Evolutionary conservation across 2,329 filamentous ascomycete genomes (phyloP), one percentile per base, ranked within the genome.

Genomic region (Xylaria polymorpha): DNA sequence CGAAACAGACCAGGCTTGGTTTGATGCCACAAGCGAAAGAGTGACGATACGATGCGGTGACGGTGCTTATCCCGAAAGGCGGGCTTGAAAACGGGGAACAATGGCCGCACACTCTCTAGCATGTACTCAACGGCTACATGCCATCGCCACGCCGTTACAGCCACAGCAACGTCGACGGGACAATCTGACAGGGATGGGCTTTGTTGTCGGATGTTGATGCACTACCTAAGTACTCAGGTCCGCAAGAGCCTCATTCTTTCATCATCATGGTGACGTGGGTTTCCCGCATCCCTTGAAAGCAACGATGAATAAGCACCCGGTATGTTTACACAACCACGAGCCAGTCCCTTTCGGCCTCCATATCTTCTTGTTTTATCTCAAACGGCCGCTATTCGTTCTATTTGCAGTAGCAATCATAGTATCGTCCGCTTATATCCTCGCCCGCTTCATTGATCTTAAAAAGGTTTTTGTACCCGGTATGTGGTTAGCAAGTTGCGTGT

Each of bases 191-290:
- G 56, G 29, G 51, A 25, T 25, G 62, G 10, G 22, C n/a, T 32
- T 59, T 46, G 12, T 55, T 48, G 41, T 29, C 51, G 43, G 43
- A 50, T 22, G 20, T 32, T 41, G 32, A 58, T 56, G n/a, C n/a
- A 29, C 37, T 58, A 7, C 6, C n/a, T 2, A 25, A 7, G n/a
- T 50, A 29, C 53, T 39, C n/a, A 39, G 43, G 50, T 59, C 15
- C 25, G n/a, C 29, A 58, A 68, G 67, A 69, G 67, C 67, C 66
- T 61, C 62, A 63, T 48, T 57, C 22, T 39, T 64, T 51, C 41
- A 8, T 50, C 41, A 8, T 50, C n/a, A 60, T 46, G 22, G 37
- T 43, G 44, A 59, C 55, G 50, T 65, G 62, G 37, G 50, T 20
- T 22, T 32, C 37, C 41, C 39, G 53, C 53, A 41, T 67, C 60